These are phyloP conservation scores for Phaeosphaeriaceae sp. DNA, from an alignment of 2,329 filamentous ascomycete genomes.

Conservation along the genomic window DNA sequence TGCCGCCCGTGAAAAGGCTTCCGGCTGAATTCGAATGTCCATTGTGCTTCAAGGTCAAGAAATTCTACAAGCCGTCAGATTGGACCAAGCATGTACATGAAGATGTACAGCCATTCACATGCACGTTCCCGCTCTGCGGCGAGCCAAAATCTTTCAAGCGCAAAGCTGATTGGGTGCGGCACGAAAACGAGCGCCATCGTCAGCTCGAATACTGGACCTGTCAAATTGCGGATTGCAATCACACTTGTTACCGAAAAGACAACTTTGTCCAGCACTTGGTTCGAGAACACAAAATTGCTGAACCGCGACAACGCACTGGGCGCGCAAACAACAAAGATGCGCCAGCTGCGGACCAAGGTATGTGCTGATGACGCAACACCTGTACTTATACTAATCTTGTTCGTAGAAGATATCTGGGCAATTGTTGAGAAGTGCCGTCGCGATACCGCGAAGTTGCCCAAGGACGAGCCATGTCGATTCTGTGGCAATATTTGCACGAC, in stretches of 20 bases:
- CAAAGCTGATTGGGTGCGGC: constrained; percentile 94
- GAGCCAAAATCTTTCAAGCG: constrained; percentile 93
- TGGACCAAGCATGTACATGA: constrained; percentile 98
- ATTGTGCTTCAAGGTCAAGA: constrained; percentile 84
- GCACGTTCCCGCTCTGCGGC: constrained; percentile 82
- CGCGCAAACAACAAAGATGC: constrained; percentile 51
- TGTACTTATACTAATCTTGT: constrained; percentile 17
- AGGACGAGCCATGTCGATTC: constrained; percentile 85
- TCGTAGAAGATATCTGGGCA: constrained; percentile 72
- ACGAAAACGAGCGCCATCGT: constrained; percentile 90
- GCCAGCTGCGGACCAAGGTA: constrained; percentile 35
- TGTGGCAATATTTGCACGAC: constrained; percentile 81
- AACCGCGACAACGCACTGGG: constrained; percentile 78
- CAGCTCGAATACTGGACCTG: constrained; percentile 93
- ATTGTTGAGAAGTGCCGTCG: constrained; percentile 80
- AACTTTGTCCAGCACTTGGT: constrained; percentile 94
- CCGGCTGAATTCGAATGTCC: constrained; percentile 91
- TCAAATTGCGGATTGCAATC: constrained; percentile 79
- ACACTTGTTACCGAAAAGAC: constrained; percentile 85
- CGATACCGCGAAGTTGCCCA: constrained; percentile 70
- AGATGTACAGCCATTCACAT: constrained; percentile 91
- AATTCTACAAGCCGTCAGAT: constrained; percentile 88
- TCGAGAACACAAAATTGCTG: constrained; percentile 85
- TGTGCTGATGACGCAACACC: constrained; percentile 8
- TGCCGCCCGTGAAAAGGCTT: constrained; percentile 77